Evolutionary conservation across 2,329 filamentous ascomycete genomes (phyloP).

Genomic region (Phaeosphaeriaceae sp.): DNA sequence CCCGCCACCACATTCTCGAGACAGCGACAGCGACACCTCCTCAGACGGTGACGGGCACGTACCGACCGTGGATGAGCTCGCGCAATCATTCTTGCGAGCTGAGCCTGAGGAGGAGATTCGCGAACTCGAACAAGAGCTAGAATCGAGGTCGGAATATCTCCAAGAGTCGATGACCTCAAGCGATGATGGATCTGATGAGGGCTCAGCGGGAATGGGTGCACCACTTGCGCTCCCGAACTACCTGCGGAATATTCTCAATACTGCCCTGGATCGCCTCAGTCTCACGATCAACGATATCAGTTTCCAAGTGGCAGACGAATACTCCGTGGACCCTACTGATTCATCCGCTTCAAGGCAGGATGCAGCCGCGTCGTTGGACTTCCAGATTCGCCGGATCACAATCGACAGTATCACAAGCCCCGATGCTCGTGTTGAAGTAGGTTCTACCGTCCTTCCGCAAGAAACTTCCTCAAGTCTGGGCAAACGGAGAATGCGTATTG

Average conservation of each 20-base stretch:
- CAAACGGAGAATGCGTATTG: slow-evolving; percentile 70
- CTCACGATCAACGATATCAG: slow-evolving; percentile 70
- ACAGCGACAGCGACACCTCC: slow-evolving; percentile 22
- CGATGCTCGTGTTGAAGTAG: slow-evolving; percentile 31
- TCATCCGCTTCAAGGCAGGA: slow-evolving; percentile 56
- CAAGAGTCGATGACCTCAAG: slow-evolving; percentile 66
- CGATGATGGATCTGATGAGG: slow-evolving; percentile 70
- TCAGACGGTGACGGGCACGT: slow-evolving; percentile 52
- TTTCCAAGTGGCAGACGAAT: slow-evolving; percentile 67
- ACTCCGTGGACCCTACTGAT: slow-evolving; percentile 58
- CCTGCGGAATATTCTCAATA: slow-evolving; percentile 74
- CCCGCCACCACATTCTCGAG: slow-evolving; percentile 15
- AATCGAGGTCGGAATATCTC: slow-evolving; percentile 67
- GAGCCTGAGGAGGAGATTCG: slow-evolving; percentile 71
- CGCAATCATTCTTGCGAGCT: slow-evolving; percentile 78
- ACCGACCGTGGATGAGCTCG: slow-evolving; percentile 75
- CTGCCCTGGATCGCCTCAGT: slow-evolving; percentile 74
- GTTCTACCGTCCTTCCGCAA: slow-evolving; percentile 14
- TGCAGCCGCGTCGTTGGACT: slow-evolving; percentile 67
- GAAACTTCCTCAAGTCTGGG: slow-evolving; percentile 61
- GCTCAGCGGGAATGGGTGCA: slow-evolving; percentile 71
- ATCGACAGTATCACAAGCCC: slow-evolving; percentile 66
- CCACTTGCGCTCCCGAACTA: slow-evolving; percentile 73
- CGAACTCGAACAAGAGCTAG: slow-evolving; percentile 72
- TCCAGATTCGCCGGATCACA: slow-evolving; percentile 69